Evolutionary conservation across 2,329 filamentous ascomycete species (phyloP).

Genomic region (Colletotrichum filicis): DNA sequence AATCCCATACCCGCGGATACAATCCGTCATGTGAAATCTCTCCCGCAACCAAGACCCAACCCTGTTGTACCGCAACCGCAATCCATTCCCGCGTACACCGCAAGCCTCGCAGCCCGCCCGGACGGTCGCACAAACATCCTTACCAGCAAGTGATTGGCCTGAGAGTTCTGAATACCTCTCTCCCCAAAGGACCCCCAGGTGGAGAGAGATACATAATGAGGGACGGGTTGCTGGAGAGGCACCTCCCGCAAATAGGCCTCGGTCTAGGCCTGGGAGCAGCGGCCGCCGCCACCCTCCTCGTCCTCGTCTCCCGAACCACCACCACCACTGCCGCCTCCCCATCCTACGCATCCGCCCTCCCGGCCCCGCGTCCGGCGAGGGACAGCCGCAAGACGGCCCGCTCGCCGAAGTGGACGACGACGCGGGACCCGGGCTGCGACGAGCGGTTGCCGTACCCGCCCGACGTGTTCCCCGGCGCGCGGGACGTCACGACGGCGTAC

Average conservation of each 20-base stretch:
- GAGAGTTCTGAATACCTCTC: neutral
- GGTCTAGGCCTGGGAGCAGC: conserved; percentile 36
- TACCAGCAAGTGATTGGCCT: neutral
- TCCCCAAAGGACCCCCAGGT: too few species aligned
- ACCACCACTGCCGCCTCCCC: conserved; percentile 25
- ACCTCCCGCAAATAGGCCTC: conserved; percentile 21
- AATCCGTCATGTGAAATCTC: neutral
- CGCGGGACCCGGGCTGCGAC: conserved; percentile 48
- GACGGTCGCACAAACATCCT: neutral
- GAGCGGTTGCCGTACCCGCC: conserved; percentile 70
- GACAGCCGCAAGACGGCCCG: conserved; percentile 24
- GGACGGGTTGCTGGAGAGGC: conserved; percentile 16
- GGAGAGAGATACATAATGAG: conserved; percentile 1
- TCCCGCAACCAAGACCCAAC: neutral
- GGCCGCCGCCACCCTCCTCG: conserved; percentile 49
- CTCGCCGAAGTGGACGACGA: conserved; percentile 33
- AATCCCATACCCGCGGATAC: neutral
- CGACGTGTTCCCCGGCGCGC: conserved; percentile 74
- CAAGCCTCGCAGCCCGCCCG: neutral
- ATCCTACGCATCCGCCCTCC: neutral
- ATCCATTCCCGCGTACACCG: neutral
- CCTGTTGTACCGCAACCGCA: neutral
- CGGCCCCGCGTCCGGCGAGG: conserved; percentile 23
- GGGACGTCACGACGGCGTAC: conserved; percentile 77
- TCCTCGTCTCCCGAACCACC: conserved; percentile 42